These are phyloP conservation scores for Diaporthe citri DNA, from an alignment of 2,329 filamentous ascomycete species.

Conservation along the genomic window DNA sequence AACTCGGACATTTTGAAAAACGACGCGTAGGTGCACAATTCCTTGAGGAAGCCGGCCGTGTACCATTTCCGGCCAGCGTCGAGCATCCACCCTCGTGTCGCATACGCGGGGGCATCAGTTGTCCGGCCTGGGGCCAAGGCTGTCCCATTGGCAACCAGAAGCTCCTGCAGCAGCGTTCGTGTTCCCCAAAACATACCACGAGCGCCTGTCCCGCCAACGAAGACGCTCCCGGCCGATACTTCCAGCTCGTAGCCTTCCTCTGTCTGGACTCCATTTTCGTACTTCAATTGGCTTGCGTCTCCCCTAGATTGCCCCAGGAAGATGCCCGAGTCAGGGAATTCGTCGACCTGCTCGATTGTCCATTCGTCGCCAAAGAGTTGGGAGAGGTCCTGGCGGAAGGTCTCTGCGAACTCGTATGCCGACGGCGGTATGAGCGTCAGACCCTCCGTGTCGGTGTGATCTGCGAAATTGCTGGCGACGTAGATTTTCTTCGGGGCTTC, in stretches of 20 bases:
- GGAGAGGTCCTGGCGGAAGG: background rate
- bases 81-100: constrained; percentile 29
- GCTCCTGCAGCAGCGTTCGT: constrained; percentile 18
- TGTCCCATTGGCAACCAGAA: background rate
- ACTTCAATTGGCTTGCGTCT: background rate
- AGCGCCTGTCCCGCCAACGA: constrained; percentile 15
- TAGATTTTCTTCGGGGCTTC: constrained; percentile 8
- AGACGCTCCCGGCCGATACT: constrained; percentile 13
- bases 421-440: constrained; percentile 18
- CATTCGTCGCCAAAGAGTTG: constrained; percentile 6
- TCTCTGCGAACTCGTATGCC: constrained; percentile 10
- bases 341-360: constrained; percentile 3
- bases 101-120: constrained; percentile 30
- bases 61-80: constrained; percentile 29
- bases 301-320: background rate
- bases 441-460: constrained; percentile 3
- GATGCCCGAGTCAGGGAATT: constrained; percentile 11
- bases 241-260: constrained; percentile 19
- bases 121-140: constrained; percentile 27
- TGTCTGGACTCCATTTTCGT: constrained; percentile 12
- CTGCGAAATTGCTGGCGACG: background rate
- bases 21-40: constrained; percentile 21
- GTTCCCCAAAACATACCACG: constrained; percentile 27
- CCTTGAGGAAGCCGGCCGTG: constrained; percentile 28
- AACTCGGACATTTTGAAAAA: constrained; percentile 51